Conservation (phyloP, 2,329 filamentous ascomycete species). For the Colletotrichum sp. region DNA sequence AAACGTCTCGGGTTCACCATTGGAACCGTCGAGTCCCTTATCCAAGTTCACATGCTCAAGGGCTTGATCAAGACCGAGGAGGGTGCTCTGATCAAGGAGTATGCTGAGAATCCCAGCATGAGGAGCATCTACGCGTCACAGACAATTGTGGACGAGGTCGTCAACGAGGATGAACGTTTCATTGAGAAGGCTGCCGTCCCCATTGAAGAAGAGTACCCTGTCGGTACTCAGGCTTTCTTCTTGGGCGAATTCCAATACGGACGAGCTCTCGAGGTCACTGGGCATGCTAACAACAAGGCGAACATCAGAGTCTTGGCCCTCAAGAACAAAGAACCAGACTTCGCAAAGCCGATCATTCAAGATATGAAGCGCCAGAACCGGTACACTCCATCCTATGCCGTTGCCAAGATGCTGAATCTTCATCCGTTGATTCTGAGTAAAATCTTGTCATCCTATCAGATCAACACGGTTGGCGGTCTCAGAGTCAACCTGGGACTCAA, state of each 20-base stretch:
- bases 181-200: constrained; percentile 87
- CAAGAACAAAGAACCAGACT: constrained; percentile 78
- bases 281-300: constrained; percentile 76
- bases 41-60: constrained; percentile 93
- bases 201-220: constrained; percentile 89
- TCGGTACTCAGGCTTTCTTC: constrained; percentile 86
- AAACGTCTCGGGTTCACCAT: constrained; percentile 90
- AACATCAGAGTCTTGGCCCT: constrained; percentile 79
- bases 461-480: constrained; percentile 77
- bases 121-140: constrained; percentile 93
- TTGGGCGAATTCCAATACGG: constrained; percentile 93
- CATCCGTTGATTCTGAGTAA: constrained; percentile 92
- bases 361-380: constrained; percentile 73
- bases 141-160: constrained; percentile 85
- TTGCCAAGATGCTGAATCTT: constrained; percentile 81
- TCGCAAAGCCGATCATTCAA: constrained; percentile 75
- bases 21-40: constrained; percentile 84
- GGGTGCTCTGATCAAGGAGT: constrained; percentile 91
- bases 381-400: constrained; percentile 88
- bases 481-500: constrained; percentile 93
- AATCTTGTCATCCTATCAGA: constrained; percentile 92
- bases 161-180: constrained; percentile 92
- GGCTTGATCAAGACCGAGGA: constrained; percentile 90
- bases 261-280: constrained; percentile 81
- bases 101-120: constrained; percentile 82